Evolutionary conservation across 495 filamentous ascomycete genomes (phyloP).

Genomic region (Chaetomium cochliodes): DNA sequence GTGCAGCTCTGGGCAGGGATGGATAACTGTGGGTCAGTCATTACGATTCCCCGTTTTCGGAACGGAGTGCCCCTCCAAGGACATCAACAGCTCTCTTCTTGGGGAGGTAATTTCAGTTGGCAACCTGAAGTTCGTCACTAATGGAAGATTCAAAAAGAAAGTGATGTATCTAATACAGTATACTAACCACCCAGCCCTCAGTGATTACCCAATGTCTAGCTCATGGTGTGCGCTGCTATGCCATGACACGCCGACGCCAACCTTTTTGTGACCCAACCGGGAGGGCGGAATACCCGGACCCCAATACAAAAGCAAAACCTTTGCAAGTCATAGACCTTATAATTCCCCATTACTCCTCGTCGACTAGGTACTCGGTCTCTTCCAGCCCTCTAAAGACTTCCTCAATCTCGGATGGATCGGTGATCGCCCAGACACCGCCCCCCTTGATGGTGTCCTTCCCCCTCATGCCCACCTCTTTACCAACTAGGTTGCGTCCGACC

Average conservation of each 20-base stretch:
- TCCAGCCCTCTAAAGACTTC: slow-evolving; percentile 69
- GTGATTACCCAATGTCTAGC: not conserved
- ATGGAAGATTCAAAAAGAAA: not conserved
- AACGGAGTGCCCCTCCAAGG: no score
- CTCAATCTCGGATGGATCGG: slow-evolving; percentile 76
- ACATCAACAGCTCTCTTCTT: no score
- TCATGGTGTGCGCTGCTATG: not conserved
- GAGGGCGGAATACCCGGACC: not conserved
- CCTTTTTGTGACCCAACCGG: not conserved
- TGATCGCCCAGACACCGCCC: slow-evolving; percentile 92
- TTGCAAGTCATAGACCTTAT: slow-evolving; percentile 8
- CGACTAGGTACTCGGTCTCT: slow-evolving; percentile 59
- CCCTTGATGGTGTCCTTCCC: slow-evolving; percentile 75
- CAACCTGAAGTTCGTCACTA: no score
- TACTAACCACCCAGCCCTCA: no score
- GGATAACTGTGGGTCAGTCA: no score
- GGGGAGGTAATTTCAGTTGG: no score
- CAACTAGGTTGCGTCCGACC: slow-evolving; percentile 89
- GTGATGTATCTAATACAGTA: not conserved
- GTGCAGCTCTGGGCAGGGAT: no score
- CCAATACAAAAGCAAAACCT: not conserved
- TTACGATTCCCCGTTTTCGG: no score
- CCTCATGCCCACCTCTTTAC: slow-evolving; percentile 89
- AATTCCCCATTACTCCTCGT: slow-evolving; percentile 38
- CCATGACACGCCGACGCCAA: not conserved